phyloP scores from a whole-genome alignment of 129 eudicot species.

The Calendula officinalis region DNA sequence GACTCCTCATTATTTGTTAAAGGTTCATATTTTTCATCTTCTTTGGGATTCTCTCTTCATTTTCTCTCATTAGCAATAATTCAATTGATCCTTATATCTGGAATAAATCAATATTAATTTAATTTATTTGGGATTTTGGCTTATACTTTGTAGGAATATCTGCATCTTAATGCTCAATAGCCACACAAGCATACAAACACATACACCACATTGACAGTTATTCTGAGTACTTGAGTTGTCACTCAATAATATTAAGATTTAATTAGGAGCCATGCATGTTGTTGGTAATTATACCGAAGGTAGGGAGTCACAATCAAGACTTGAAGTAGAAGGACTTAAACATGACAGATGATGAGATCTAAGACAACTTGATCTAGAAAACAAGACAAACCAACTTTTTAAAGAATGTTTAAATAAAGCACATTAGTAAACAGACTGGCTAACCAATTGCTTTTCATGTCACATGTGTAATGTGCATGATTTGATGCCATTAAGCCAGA shows the following conservation, averaged over 20 bases:
- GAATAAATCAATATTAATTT: neutral
- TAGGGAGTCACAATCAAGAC: conserved; percentile 27
- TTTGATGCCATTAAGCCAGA: no score
- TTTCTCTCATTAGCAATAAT: no score
- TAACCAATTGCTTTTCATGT: conserved; percentile 24
- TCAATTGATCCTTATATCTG: neutral
- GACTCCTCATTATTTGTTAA: no score
- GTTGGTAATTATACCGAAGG: conserved; percentile 16
- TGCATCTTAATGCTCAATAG: neutral
- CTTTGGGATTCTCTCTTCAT: no score
- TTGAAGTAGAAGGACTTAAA: conserved; percentile 24
- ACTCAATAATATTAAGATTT: conserved; percentile 6
- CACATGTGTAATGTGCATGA: conserved; percentile 25
- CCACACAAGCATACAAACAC: neutral
- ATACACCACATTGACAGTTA: conserved; percentile 2
- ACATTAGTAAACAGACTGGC: conserved; percentile 34
- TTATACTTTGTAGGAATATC: no score
- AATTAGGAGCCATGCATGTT: conserved; percentile 22
- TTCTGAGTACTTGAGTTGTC: conserved; percentile 10
- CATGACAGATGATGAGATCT: conserved; percentile 15
- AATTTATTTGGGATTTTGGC: no score
- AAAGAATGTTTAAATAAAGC: conserved; percentile 11
- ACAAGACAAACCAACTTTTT: conserved; percentile 31
- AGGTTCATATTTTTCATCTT: no score
- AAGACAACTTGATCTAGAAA: conserved; percentile 15